Conservation (phyloP, 371 early-diverging fungal species). For the Syncephalastrum racemosum region DNA sequence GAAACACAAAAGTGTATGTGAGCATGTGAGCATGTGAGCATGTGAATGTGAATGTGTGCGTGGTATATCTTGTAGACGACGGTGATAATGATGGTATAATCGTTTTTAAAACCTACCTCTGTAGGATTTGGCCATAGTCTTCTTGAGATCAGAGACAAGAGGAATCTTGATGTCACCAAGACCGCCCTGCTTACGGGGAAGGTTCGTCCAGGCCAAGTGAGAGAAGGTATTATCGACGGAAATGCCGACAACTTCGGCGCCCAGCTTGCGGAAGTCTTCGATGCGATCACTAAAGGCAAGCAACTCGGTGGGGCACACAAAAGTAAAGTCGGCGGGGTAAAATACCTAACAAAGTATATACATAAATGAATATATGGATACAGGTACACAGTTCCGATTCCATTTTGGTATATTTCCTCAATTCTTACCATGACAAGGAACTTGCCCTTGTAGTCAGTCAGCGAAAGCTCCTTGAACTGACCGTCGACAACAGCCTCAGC, state of each 20-base stretch:
- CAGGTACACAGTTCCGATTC: too few species aligned
- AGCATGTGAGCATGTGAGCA: slow-evolving; percentile 3
- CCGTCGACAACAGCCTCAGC: slow-evolving; percentile 72
- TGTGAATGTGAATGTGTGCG: slow-evolving; percentile 6
- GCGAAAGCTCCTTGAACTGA: slow-evolving; percentile 71
- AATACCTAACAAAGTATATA: slow-evolving; percentile 13
- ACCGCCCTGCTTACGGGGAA: slow-evolving; percentile 78
- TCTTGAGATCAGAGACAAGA: slow-evolving; percentile 79
- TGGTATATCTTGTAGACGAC: too few species aligned
- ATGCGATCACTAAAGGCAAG: slow-evolving; percentile 62
- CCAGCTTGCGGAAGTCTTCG: slow-evolving; percentile 65
- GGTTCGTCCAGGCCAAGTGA: slow-evolving; percentile 59
- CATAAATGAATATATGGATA: background rate
- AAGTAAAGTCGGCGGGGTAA: slow-evolving; percentile 50
- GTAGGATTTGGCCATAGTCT: slow-evolving; percentile 81
- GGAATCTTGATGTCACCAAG: slow-evolving; percentile 85
- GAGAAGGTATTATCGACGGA: slow-evolving; percentile 71
- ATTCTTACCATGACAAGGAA: slow-evolving; percentile 44
- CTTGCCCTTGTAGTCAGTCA: slow-evolving; percentile 84
- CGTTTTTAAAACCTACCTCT: slow-evolving; percentile 78
- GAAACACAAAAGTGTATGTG: slow-evolving; percentile 6
- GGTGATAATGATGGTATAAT: slow-evolving; percentile 8
- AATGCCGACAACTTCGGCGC: slow-evolving; percentile 77
- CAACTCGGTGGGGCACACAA: slow-evolving; percentile 72
- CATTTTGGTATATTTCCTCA: background rate